phyloP scores from a whole-genome alignment of 306 rosid genomes.

The Acacia melanoxylon region DNA sequence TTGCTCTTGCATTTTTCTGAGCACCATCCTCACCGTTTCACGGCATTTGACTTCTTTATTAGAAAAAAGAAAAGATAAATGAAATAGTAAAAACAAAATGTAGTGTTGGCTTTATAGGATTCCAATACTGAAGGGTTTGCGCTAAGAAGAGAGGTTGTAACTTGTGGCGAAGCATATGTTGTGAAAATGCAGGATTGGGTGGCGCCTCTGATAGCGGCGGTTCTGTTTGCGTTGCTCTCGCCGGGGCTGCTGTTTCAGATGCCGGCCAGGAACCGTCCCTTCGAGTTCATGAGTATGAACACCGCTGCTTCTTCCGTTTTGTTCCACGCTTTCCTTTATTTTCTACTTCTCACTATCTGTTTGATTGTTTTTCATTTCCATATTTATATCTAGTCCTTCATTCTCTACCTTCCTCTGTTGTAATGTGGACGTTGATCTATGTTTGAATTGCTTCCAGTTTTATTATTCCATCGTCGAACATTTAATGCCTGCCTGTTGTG shows the following conservation, averaged over 20 bases:
- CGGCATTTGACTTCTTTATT: neutral
- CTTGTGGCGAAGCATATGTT: neutral
- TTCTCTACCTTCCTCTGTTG: neutral
- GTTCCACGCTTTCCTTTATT: conserved; percentile 56
- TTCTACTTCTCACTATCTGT: conserved; percentile 50
- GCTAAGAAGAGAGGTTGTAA: neutral
- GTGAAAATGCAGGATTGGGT: conserved; percentile 52
- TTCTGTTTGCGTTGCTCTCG: conserved; percentile 54
- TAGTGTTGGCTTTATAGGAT: conserved; percentile 31
- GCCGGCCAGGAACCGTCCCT: conserved; percentile 48
- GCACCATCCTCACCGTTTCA: neutral
- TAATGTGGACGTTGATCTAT: neutral
- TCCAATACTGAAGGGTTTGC: conserved; percentile 34
- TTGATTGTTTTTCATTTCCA: conserved; percentile 56
- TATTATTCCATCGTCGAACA: neutral
- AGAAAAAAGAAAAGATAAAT: neutral
- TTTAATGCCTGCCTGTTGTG: neutral
- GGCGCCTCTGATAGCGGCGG: conserved; percentile 53
- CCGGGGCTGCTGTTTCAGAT: conserved; percentile 67
- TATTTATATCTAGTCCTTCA: conserved; percentile 34
- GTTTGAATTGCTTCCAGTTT: neutral
- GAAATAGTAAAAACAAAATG: neutral
- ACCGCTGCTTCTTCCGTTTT: conserved; percentile 53
- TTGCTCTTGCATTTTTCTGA: neutral
- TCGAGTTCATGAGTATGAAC: conserved; percentile 56